Base-by-base conservation (phyloP, 495 filamentous ascomycete genomes). In the Penicillium samsonianum region DNA sequence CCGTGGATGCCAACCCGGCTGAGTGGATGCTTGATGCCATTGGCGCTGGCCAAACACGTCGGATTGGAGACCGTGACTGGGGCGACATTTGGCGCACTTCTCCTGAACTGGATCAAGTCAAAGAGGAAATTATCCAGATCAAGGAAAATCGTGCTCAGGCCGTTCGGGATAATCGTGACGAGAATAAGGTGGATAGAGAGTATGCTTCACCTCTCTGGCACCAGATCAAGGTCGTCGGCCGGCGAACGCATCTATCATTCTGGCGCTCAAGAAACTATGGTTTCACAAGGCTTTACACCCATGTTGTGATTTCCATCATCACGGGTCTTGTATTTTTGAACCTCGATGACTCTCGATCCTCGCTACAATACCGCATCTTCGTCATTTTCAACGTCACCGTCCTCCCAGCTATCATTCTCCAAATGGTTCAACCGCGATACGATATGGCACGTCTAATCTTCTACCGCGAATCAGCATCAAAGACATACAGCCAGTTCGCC, bases 21-120 rank as follows among this genome's bases (percentile, higher is more conserved):
- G 91, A 95, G 70, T 93, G 84, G 76, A 93, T 95, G 87, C 81
- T 96, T 8, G 91, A 96, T 60, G 87, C 87, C 1, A 88, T 96
- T 26, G 91, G 92, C 33, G 90, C 90, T 41, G 90, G 90, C 22
- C 82, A 84, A 58, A 74, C 83, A n/a, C 80, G 88, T 16, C 81
- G 90, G 3, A 82, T 90, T 41, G 89, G 89, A 22, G 81, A 87
- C 65, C 77, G 81, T 25, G 89, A 93, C 67, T 93, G 91, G 90
- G 87, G 79, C 17, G 89, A 92, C 51, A 83, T 92, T 41, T 95
- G 88, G 87, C 74, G 69, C 19, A 84, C 86, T 10, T 88, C 84
- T 4, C 81, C 86, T 11, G 89, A 94, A 65, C 76, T 91, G 31
- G 83, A 82, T 35, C 74, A 82, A 33, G 71, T 84, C 48, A 91